Conservation (phyloP, 352 stramenopile species). For the Pythium insidiosum region DNA sequence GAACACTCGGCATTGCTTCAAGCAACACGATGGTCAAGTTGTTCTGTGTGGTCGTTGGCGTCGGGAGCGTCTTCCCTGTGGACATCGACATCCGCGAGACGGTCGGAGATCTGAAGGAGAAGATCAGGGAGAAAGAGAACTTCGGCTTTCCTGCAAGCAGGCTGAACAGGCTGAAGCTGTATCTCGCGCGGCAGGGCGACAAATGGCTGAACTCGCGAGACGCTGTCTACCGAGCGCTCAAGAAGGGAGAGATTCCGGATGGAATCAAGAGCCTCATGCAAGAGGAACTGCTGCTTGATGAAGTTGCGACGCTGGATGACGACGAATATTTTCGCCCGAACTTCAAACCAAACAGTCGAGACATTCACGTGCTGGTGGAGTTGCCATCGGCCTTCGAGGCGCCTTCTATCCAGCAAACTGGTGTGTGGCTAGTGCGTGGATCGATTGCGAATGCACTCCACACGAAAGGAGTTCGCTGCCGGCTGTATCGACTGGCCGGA, state of each 20-base stretch:
- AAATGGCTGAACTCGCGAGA: slow-evolving; percentile 11
- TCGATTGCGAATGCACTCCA: no score
- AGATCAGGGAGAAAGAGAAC: slow-evolving; percentile 12
- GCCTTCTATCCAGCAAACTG: no score
- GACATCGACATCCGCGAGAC: slow-evolving; percentile 2
- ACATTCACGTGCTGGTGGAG: slow-evolving; percentile 15
- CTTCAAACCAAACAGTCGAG: slow-evolving; percentile 2
- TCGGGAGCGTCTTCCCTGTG: slow-evolving; percentile 11
- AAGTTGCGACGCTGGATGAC: slow-evolving; percentile 5
- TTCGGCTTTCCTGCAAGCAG: slow-evolving; percentile 5
- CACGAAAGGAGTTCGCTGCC: no score
- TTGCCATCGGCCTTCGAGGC: no score
- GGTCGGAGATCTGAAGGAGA: slow-evolving; percentile 15
- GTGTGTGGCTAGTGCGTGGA: no score
- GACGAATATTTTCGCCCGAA: slow-evolving; percentile 6
- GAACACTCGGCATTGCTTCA: slow-evolving; percentile 9
- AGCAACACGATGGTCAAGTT: slow-evolving; percentile 10
- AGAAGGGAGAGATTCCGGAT: slow-evolving; percentile 1
- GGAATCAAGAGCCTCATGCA: slow-evolving; percentile 8
- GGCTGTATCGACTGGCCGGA: no score
- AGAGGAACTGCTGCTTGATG: slow-evolving; percentile 1
- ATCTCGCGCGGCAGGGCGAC: slow-evolving; percentile 10
- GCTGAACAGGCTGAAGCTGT: slow-evolving; percentile 18
- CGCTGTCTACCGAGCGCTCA: slow-evolving; percentile 3
- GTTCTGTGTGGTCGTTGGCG: slow-evolving; percentile 9